phyloP scores from a whole-genome alignment of 1,284 basidiomycete species.

The Chalciporus sp. region DNA sequence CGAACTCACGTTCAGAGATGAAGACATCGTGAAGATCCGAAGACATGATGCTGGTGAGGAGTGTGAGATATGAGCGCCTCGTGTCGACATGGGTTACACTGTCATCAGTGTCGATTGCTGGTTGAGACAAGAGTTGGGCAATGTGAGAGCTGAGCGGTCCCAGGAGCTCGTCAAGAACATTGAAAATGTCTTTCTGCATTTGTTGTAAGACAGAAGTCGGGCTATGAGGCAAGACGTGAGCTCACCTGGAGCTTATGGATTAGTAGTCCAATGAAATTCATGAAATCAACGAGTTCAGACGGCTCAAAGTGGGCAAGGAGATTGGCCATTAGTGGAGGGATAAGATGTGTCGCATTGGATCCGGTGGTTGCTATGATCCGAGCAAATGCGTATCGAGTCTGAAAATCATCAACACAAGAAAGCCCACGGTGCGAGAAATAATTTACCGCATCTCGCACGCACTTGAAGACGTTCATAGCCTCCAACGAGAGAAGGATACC shows the following conservation, averaged over 20 bases:
- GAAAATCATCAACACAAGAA: slow-evolving; percentile 14
- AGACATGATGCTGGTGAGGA: slow-evolving; percentile 84
- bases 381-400: slow-evolving; percentile 95
- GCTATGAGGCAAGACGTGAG: neutral
- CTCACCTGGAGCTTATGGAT: slow-evolving; percentile 91
- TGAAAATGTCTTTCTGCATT: slow-evolving; percentile 72
- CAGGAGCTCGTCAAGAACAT: slow-evolving; percentile 90
- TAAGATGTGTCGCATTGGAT: slow-evolving; percentile 77
- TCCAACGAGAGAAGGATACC: slow-evolving; percentile 88
- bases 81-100: slow-evolving; percentile 82
- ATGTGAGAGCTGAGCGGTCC: slow-evolving; percentile 87
- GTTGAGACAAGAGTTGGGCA: slow-evolving; percentile 78
- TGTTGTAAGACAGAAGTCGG: slow-evolving; percentile 7
- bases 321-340: slow-evolving; percentile 86
- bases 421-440: neutral
- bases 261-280: slow-evolving; percentile 91
- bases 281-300: slow-evolving; percentile 92
- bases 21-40: slow-evolving; percentile 85
- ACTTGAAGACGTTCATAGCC: slow-evolving; percentile 85
- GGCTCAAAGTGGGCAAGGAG: slow-evolving; percentile 92
- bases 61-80: slow-evolving; percentile 86
- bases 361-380: slow-evolving; percentile 91
- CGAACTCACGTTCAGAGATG: slow-evolving; percentile 77
- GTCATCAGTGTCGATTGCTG: slow-evolving; percentile 91
- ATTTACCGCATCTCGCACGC: slow-evolving; percentile 91